Evolutionary conservation across 2,329 filamentous ascomycete species (phyloP), one percentile per base, ranked within the genome.

Genomic region (Calonectria naviculata): DNA sequence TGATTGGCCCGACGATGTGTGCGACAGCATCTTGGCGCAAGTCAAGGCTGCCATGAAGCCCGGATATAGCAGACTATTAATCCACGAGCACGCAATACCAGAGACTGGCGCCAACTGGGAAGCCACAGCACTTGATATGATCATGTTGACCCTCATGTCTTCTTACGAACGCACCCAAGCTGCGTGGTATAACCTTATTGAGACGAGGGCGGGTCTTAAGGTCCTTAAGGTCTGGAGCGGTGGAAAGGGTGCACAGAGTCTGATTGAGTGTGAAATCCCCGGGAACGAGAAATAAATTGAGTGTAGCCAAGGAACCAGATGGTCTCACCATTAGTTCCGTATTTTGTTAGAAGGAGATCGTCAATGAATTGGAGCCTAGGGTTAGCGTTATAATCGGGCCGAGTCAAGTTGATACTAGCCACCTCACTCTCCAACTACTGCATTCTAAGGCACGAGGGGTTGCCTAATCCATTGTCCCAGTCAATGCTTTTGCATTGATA

Each of bases 1-100:
- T 70, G 84, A 88, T 75, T 87, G 85, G 85, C 80, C 85, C 0
- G 83, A 87, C 54, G 78, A 78, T 10, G 77, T 83, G 17, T 75
- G 79, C 1, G 62, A 75, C 9, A 72, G 70, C 17, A 84, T 86
- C 38, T 70, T 82, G 5, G 12, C 34, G 1, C 54, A 19, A 1
- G 21, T 77, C 3, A 24, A 21, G 5, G 70, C 60, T 2, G 75
- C 76, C 7, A 82, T 84, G 81, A 80, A 72, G 62, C 80, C 79
- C 0, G 80, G 81, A 0, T 82, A 83, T 68, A 80, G 77, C 71
- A 79, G 74, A 71, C 58, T 84, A 12, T 72, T 84, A 8, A 79
- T 84, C 31, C 78, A 79, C 49, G 81, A 84, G 60, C 73, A 76
- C 24, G 77, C 83, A 5, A 79, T 82, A 28, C 82, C 82, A 2